Evolutionary conservation across 768 basidiomycete genomes (phyloP).

Genomic region (Lyophyllum semitale): DNA sequence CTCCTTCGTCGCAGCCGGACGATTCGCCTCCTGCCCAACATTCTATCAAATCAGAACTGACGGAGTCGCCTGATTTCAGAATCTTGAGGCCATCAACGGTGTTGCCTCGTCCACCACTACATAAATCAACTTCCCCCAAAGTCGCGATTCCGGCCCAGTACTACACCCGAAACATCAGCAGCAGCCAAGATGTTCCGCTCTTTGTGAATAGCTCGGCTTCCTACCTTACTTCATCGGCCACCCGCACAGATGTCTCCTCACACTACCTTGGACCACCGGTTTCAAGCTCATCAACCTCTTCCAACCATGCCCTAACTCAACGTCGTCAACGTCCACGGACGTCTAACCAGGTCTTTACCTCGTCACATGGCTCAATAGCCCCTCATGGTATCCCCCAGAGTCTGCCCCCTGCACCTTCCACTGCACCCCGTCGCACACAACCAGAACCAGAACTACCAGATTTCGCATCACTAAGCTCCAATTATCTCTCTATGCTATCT

Average conservation of each 20-base stretch:
- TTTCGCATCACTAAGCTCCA: constrained; percentile 52
- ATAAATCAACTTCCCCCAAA: constrained; percentile 28
- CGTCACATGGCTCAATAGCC: constrained; percentile 67
- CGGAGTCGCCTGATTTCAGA: constrained; percentile 54
- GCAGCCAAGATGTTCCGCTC: constrained; percentile 49
- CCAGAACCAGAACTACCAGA: constrained; percentile 42
- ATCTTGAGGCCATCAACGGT: constrained; percentile 50
- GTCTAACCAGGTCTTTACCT: constrained; percentile 61
- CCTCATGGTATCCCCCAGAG: constrained; percentile 80
- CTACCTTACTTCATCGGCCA: constrained; percentile 37
- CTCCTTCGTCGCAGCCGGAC: background rate
- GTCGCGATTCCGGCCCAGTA: constrained; percentile 55
- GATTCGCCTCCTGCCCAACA: constrained; percentile 1
- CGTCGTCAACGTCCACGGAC: constrained; percentile 65
- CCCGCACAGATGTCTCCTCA: constrained; percentile 42
- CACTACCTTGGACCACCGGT: constrained; percentile 53
- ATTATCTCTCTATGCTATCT: constrained; percentile 72
- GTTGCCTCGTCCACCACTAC: constrained; percentile 39
- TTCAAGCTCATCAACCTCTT: constrained; percentile 45
- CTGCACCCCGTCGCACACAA: constrained; percentile 51
- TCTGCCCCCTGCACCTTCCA: constrained; percentile 68
- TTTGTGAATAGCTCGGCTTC: constrained; percentile 53
- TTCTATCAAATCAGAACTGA: constrained; percentile 47
- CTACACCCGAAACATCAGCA: constrained; percentile 30
- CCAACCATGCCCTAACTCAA: constrained; percentile 62